Evolutionary conservation across 179 eudicot genomes (phyloP), one percentile per base, ranked within the genome.

Genomic region (Spergularia azorica): DNA sequence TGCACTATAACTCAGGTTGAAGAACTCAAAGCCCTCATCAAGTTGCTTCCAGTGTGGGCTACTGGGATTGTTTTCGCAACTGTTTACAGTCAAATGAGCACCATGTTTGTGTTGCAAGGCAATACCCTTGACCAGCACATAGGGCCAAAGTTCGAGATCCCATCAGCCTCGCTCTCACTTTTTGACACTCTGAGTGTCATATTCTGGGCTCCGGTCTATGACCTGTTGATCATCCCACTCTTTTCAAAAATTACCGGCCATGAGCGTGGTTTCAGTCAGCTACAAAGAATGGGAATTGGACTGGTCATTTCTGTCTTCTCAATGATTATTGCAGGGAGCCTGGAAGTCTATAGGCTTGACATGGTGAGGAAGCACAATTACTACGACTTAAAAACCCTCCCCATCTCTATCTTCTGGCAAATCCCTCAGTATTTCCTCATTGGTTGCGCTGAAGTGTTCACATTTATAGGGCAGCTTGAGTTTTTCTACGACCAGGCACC

Each of bases 1-100:
- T 89, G 90, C 89, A 76, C 92, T 0, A 87, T 89, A 15, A 89
- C 92, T 51, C 92, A 89, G 77, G 92, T 89, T 0, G 92, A 89
- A 77, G 90, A 89, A 72, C 80, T 89, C 38, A 89, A 89, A 79
- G 82, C 85, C 73, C 77, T 89, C 26, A 61, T 88, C 52, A 83
- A 85, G 5, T 55, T 90, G 64, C 83, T 90, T 55, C 93, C 91
- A 0, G 69, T 90, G 11, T 90, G 90, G 93, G 88, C 90, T 4
- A 81, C 93, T 0, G 91, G 91, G 6, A 88, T 90, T 46, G 64
- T 86, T 41, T 90, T 86, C 26, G 12, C 79, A 52, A 75, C 88
- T 0, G 87, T 88, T 1, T 90, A 86, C 62, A 77, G 83, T 16
- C 93, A 90, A 74, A 85, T 84, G 83, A 43, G 84, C 69, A 90